Conservation (phyloP, 1,284 basidiomycete genomes). For the Ganoderma leucocontextum region DNA sequence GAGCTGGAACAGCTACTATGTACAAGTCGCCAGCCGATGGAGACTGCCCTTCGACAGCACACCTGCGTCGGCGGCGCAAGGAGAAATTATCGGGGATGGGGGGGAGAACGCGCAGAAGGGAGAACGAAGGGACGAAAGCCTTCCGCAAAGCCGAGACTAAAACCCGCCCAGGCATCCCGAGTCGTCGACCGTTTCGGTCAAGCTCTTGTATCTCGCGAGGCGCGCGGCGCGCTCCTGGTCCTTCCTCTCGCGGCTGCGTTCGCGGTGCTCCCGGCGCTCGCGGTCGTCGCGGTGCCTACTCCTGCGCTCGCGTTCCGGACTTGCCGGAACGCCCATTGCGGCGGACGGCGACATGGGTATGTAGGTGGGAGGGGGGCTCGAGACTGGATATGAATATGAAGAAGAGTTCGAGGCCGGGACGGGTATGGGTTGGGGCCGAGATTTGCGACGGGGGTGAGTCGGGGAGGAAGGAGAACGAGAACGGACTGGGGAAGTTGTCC, state of each 20-base stretch:
- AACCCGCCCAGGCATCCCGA: slow-evolving; percentile 48
- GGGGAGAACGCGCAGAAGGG: not conserved
- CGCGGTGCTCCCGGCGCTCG: slow-evolving; percentile 28
- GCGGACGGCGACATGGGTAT: slow-evolving; percentile 13
- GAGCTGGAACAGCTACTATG: not conserved
- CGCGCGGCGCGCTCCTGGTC: slow-evolving; percentile 30
- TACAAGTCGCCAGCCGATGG: slow-evolving; percentile 4
- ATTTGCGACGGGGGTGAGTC: slow-evolving; percentile 28
- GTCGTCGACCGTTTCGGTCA: slow-evolving; percentile 39
- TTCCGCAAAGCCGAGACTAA: slow-evolving; percentile 28
- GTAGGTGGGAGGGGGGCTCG: slow-evolving; percentile 15
- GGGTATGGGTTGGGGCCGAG: slow-evolving; percentile 30
- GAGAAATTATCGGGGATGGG: not conserved
- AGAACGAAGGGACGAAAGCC: not conserved
- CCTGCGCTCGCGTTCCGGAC: slow-evolving; percentile 33
- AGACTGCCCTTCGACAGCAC: not conserved
- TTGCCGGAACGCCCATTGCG: slow-evolving; percentile 27
- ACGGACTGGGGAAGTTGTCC: slow-evolving; percentile 32
- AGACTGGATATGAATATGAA: slow-evolving; percentile 5
- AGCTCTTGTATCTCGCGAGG: slow-evolving; percentile 37
- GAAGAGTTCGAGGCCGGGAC: slow-evolving; percentile 19
- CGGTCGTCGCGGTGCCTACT: slow-evolving; percentile 27
- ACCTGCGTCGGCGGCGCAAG: not conserved
- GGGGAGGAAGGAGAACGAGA: slow-evolving; percentile 32
- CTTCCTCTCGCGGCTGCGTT: slow-evolving; percentile 37